phyloP scores from a whole-genome alignment of 768 basidiomycete genomes.

The Podaxis pistillaris region DNA sequence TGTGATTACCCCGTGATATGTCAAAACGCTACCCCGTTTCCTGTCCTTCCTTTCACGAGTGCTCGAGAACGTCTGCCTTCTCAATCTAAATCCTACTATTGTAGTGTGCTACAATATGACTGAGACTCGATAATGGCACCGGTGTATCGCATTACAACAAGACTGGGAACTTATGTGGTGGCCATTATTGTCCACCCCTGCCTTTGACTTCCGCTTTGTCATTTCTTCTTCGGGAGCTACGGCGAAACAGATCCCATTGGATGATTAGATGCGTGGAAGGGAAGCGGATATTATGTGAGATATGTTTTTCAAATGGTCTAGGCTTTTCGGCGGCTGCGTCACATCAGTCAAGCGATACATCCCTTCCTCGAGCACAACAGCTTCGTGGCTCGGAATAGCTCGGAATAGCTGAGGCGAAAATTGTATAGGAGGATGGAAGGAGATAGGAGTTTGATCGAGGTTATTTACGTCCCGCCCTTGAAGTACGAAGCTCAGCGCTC shows the following conservation, averaged over 20 bases:
- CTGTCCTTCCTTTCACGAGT: not conserved
- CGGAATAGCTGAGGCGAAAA: not conserved
- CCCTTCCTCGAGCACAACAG: not conserved
- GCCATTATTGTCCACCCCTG: not conserved
- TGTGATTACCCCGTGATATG: constrained; percentile 1
- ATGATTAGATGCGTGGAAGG: not conserved
- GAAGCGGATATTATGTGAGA: not conserved
- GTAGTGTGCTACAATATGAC: not conserved
- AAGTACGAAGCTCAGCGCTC: not conserved
- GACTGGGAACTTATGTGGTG: too few relatives aligned
- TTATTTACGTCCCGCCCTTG: not conserved
- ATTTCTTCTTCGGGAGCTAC: not conserved
- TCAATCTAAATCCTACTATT: not conserved
- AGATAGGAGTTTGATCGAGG: constrained; percentile 3
- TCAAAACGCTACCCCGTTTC: not conserved
- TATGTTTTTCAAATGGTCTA: not conserved
- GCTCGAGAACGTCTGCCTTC: not conserved
- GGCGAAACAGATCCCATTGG: not conserved
- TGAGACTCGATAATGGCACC: too few relatives aligned
- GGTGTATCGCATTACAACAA: too few relatives aligned
- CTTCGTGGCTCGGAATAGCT: not conserved
- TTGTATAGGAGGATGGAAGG: not conserved
- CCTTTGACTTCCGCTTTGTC: not conserved
- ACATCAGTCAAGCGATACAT: not conserved
- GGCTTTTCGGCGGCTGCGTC: constrained; percentile 6